Conservation (phyloP, 2,329 filamentous ascomycete genomes). For the Penicillium brevicompactum region DNA sequence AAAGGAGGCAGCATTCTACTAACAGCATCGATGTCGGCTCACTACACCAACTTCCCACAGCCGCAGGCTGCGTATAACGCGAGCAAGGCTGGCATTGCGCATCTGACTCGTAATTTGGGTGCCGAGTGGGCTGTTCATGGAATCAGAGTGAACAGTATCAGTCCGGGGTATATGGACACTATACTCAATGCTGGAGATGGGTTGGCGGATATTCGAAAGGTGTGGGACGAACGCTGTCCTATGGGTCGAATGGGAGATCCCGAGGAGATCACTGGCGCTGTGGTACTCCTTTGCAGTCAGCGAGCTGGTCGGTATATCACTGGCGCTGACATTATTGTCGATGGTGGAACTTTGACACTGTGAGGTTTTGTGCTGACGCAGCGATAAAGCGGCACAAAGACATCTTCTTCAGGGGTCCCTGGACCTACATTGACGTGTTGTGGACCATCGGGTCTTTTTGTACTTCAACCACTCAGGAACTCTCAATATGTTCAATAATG, state of each 20-base stretch:
- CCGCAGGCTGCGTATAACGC: slow-evolving; percentile 74
- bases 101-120: slow-evolving; percentile 65
- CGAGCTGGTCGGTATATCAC: slow-evolving; percentile 68
- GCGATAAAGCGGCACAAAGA: no score
- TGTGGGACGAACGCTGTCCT: slow-evolving; percentile 64
- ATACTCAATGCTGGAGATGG: slow-evolving; percentile 69
- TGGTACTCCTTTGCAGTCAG: slow-evolving; percentile 61
- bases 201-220: slow-evolving; percentile 54
- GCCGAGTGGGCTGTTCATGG: slow-evolving; percentile 73
- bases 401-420: no score
- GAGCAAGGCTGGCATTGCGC: slow-evolving; percentile 67
- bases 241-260: slow-evolving; percentile 66
- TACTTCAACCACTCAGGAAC: no score
- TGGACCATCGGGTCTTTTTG: no score
- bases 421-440: no score
- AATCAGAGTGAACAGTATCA: slow-evolving; percentile 70
- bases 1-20: slow-evolving; percentile 57
- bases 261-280: slow-evolving; percentile 63
- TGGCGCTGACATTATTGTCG: slow-evolving; percentile 66
- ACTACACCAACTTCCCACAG: slow-evolving; percentile 71
- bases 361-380: not conserved
- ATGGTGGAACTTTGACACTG: slow-evolving; percentile 51
- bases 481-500: no score
- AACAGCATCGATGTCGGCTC: slow-evolving; percentile 68
- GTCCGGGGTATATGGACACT: slow-evolving; percentile 77